These are phyloP conservation scores for Candida railenensis DNA, from an alignment of 805 yeast species.

Conservation along the genomic window DNA sequence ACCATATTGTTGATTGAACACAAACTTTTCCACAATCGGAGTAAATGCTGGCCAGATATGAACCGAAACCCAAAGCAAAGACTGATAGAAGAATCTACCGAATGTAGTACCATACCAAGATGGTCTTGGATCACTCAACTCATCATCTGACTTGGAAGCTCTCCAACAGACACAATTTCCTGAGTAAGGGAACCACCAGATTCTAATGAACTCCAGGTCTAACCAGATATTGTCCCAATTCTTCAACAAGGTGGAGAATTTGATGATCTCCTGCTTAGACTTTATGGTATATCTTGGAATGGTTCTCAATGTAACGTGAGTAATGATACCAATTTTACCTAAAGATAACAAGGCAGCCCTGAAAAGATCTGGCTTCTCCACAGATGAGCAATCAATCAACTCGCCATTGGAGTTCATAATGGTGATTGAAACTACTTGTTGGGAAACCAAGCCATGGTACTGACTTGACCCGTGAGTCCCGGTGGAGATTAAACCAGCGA, in stretches of 20 bases:
- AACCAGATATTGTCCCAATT: constrained; percentile 84
- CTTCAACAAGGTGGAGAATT: constrained; percentile 67
- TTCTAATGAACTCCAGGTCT: constrained; percentile 83
- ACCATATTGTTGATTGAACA: constrained; percentile 84
- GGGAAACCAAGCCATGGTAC: constrained; percentile 85
- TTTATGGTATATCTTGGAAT: constrained; percentile 82
- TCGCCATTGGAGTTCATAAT: constrained; percentile 78
- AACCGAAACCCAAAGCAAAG: constrained; percentile 76
- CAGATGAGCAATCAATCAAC: constrained; percentile 61
- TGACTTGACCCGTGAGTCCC: constrained; percentile 97
- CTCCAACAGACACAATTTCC: constrained; percentile 87
- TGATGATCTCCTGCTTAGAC: constrained; percentile 78
- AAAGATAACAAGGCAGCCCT: constrained; percentile 80
- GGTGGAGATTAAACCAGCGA: constrained; percentile 94
- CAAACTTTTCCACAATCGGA: constrained; percentile 81
- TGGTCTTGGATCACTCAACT: constrained; percentile 59
- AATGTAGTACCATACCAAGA: constrained; percentile 84
- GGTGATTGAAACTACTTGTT: constrained; percentile 78
- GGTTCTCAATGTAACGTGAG: constrained; percentile 78
- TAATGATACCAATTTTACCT: constrained; percentile 90
- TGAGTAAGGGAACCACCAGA: constrained; percentile 98
- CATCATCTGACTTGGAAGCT: constrained; percentile 72
- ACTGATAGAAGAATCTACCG: constrained; percentile 80
- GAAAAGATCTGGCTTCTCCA: constrained; percentile 64
- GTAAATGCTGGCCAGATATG: constrained; percentile 72